A percentile compares a stretch with the other conserved stretches of the same genome.
Evolutionary conservation across 2,329 filamentous ascomycete genomes (phyloP).

Genomic region (Claviceps quebecensis): DNA sequence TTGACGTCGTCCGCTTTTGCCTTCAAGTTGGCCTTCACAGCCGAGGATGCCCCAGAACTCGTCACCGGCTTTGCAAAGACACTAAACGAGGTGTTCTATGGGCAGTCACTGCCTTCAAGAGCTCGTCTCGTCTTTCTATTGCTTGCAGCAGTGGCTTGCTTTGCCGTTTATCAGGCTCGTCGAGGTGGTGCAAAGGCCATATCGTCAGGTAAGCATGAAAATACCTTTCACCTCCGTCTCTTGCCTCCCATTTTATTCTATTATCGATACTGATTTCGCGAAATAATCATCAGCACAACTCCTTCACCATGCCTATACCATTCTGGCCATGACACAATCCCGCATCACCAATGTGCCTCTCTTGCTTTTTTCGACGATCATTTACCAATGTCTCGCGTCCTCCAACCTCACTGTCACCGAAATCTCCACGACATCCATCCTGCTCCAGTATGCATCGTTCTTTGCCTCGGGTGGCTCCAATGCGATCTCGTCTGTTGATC

Average conservation of each 20-base stretch:
- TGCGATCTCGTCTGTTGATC: conserved; percentile 86
- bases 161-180: conserved; percentile 26
- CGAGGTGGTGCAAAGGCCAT: conserved; percentile 12
- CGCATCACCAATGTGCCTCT: conserved; percentile 74
- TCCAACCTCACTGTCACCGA: conserved; percentile 39
- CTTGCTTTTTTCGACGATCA: conserved; percentile 58
- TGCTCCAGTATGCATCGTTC: conserved; percentile 72
- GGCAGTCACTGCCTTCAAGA: conserved; percentile 31
- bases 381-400: conserved; percentile 35
- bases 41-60: conserved; percentile 77
- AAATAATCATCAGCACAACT: conserved; percentile 19
- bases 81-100: conserved; percentile 27
- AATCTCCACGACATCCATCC: conserved; percentile 54
- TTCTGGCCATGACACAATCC: conserved; percentile 79
- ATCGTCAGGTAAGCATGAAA: conserved; percentile 15
- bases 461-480: conserved; percentile 88
- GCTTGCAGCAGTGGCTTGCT: conserved; percentile 24
- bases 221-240: background rate
- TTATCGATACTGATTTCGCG: background rate
- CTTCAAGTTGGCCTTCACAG: conserved; percentile 85
- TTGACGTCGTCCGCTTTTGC: conserved; percentile 45
- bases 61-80: conserved; percentile 33
- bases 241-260: background rate
- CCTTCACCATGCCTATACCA: conserved; percentile 56
- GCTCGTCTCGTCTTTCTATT: conserved; percentile 38